Base-by-base conservation (phyloP, 139 green algal genomes). In the Chlamydomonas sp. region DNA sequence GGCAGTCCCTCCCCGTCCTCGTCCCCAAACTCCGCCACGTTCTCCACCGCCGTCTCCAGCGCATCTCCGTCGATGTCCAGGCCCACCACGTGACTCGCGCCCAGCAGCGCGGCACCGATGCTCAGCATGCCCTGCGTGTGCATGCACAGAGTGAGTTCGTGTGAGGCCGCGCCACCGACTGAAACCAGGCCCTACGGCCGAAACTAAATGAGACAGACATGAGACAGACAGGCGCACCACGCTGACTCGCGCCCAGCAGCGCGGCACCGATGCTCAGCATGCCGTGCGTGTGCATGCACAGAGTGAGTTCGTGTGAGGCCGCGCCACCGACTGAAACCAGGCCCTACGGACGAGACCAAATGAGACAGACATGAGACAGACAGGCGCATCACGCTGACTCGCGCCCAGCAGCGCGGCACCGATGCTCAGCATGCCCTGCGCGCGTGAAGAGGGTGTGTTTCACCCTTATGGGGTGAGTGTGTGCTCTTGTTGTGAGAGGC, bases 391-490 rank as follows among this genome's bases (percentile, higher is more conserved):
- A 97, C 90, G 48, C n/a, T 87, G 73, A 1, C 63, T 31, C 8
- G 79, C 84, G 24, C 88, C 92, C 64, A 96, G 66, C 47, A 96
- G 73, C 10, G 83, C 82, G 0, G 88, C 85, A 0, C 86, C 92
- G 8, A 97, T 96, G 33, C 73, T 76, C 10, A 97, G 77, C 84
- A 95, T 94, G n/a, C 82, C 92, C n/a, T n/a, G n/a, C n/a, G n/a
- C n/a, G n/a, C n/a, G n/a, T n/a, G n/a, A n/a, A n/a, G n/a, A n/a
- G n/a, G n/a, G n/a, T n/a, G n/a, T n/a, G n/a, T n/a, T n/a, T n/a
- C n/a, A n/a, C n/a, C n/a, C n/a, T n/a, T n/a, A n/a, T n/a, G n/a
- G n/a, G n/a, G n/a, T n/a, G n/a, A n/a, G n/a, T n/a, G n/a, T n/a
- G n/a, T n/a, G n/a, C n/a, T n/a, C n/a, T n/a, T n/a, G n/a, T n/a